Base-by-base conservation (phyloP, 1,284 basidiomycete species). In the Pseudozyma pruni region DNA sequence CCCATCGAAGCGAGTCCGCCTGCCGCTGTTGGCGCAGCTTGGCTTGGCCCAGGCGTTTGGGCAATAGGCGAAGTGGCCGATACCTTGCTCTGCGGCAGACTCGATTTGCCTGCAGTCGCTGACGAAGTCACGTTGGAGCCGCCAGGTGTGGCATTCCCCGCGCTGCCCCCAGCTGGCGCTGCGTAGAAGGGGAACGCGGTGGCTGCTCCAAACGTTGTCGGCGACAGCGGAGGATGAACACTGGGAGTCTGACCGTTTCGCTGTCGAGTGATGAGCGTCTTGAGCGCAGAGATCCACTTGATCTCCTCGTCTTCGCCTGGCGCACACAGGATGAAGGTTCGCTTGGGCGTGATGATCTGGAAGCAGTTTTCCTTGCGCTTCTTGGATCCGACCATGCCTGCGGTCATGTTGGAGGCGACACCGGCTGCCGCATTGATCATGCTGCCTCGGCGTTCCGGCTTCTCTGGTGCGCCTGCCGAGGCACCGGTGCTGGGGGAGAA, bases 221-320 rank as follows among this genome's bases (percentile, higher is more conserved):
- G 67, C 43, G 67, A 70, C 2, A 70, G 37, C 35, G 67, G 56
- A 3, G 56, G 49, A 25, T 42, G 51, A 1, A 19, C 35, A 20
- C 55, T 52, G 3, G 67, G 67, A 8, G 61, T 66, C 31, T 56
- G 61, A 0, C 45, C 68, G 29, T 57, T 72, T 19, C 75, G 56
- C 50, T 72, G 73, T 16, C 75, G 47, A 14, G 64, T 90, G 71
- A 98, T 89, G 75, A 98, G 86, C 69, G 93, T 93, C 51, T 93
- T 89, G 42, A 98, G 88, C 9, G 94, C 93, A 41, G 93, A 93
- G 38, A 98, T 86, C 96, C 96, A 99, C 82, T 91, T 92, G 83
- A 98, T 96, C 85, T 98, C 96, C 76, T 98, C 95, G 76, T 98
- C 96, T 83, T 98, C 96, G 55, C 88, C 90, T 4, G 96, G 95